These are phyloP conservation scores for Helianthus annuus DNA, from an alignment of 129 eudicot genomes.

Conservation along the genomic window HanXRQr2.0-SUNRISE NC_035448.2:147882109-147882608, in stretches of 20 bases:
- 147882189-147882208: slow-evolving; percentile 76
- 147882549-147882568: neutral
- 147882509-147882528: no score
- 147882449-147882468: neutral
- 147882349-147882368: neutral
- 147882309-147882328: neutral
- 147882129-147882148: slow-evolving; percentile 73
- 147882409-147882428: neutral
- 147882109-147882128: slow-evolving; percentile 73
- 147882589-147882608: neutral
- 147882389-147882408: neutral
- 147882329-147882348: neutral
- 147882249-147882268: slow-evolving; percentile 60
- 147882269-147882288: slow-evolving; percentile 57
- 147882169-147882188: slow-evolving; percentile 73
- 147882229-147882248: slow-evolving; percentile 61
- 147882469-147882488: neutral
- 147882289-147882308: neutral
- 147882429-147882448: neutral
- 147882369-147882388: neutral
- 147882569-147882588: neutral
- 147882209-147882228: slow-evolving; percentile 64
- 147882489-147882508: no score
- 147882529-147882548: neutral
- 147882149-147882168: slow-evolving; percentile 62